phyloP scores from a whole-genome alignment of 805 yeast species.

The Cyberlindnera maclurae region DNA sequence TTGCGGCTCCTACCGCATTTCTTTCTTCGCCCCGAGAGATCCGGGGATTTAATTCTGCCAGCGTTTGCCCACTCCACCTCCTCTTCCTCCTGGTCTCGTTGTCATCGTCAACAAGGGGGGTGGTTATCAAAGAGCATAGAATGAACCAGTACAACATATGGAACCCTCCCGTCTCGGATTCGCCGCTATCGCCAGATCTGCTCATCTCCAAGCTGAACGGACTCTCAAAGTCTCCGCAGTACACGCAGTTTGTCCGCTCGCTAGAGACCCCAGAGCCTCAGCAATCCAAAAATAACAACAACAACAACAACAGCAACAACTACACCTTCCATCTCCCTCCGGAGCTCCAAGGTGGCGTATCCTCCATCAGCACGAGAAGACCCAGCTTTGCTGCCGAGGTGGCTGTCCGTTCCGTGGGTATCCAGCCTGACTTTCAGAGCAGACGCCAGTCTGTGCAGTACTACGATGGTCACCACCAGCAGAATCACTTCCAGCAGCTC shows the following conservation, averaged over 20 bases:
- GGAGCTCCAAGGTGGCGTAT: slow-evolving; percentile 60
- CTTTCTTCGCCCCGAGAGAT: too few species aligned
- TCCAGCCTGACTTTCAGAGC: slow-evolving; percentile 14
- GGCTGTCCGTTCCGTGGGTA: slow-evolving; percentile 23
- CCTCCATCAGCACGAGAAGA: slow-evolving; percentile 57
- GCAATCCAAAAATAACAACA: neutral
- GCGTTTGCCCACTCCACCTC: too few species aligned
- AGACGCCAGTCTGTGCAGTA: slow-evolving; percentile 22
- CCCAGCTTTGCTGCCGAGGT: slow-evolving; percentile 65
- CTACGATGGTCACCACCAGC: neutral
- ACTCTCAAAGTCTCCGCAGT: slow-evolving; percentile 14
- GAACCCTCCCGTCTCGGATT: slow-evolving; percentile 11
- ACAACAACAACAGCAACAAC: neutral
- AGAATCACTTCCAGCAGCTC: slow-evolving; percentile 4
- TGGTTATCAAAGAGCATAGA: neutral
- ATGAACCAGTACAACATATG: slow-evolving; percentile 14
- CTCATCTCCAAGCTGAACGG: slow-evolving; percentile 19
- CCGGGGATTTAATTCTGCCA: too few species aligned
- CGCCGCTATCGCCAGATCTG: slow-evolving; percentile 19
- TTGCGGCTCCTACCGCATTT: too few species aligned
- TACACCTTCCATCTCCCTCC: slow-evolving; percentile 33
- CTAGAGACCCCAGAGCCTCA: neutral
- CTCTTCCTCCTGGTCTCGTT: too few species aligned
- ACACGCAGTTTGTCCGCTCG: slow-evolving; percentile 3
- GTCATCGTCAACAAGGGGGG: neutral